A percentile compares a stretch with the other conserved stretches of the same genome.
phyloP scores from a whole-genome alignment of 345 rosid genomes.

The Salix koriyanagi region DNA sequence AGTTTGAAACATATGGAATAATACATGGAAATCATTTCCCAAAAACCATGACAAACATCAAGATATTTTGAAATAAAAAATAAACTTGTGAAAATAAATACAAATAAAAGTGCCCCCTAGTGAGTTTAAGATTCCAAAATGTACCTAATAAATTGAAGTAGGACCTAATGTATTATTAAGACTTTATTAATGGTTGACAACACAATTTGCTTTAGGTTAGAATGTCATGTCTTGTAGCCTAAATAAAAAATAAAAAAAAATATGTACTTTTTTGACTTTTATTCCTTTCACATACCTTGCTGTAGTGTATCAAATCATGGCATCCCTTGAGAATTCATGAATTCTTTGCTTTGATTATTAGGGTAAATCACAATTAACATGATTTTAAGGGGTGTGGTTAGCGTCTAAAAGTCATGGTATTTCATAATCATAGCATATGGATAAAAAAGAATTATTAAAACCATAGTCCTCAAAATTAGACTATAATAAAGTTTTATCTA shows the following conservation, averaged over 20 bases:
- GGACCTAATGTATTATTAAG: slow-evolving; percentile 4
- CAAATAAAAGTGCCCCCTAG: no score
- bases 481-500: no score
- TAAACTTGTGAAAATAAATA: no score
- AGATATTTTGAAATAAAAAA: no score
- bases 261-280: slow-evolving; percentile 1
- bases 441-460: no score
- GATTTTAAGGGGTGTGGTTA: neutral
- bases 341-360: neutral
- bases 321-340: neutral
- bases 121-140: neutral
- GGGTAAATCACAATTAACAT: neutral
- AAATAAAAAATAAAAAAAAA: neutral
- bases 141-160: neutral
- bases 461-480: neutral
- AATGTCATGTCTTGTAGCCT: slow-evolving; percentile 15
- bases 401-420: neutral
- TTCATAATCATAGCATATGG: neutral
- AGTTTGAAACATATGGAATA: no score
- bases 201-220: slow-evolving; percentile 12
- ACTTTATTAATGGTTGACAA: neutral
- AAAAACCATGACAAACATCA: no score
- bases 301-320: slow-evolving; percentile 6
- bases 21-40: no score
- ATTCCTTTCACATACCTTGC: neutral